Conservation (phyloP, 768 basidiomycete species). For the Leucocoprinus leucothites region DNA sequence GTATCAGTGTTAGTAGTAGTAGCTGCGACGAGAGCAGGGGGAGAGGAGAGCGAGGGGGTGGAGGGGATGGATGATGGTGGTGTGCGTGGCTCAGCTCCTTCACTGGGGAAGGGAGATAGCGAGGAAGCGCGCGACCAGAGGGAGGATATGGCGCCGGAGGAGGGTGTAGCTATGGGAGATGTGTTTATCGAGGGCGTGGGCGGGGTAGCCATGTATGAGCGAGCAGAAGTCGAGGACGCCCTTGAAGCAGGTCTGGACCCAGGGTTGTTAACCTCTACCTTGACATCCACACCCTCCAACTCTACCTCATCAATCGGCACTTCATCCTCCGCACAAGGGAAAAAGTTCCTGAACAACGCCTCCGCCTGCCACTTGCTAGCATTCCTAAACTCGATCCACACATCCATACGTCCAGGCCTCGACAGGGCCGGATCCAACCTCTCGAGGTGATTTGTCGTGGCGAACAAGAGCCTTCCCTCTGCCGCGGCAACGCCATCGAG, state of each 20-base stretch:
- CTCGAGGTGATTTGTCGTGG: conserved; percentile 90
- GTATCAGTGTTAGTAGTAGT: neutral
- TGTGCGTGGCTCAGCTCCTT: neutral
- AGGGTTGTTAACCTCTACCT: conserved; percentile 13
- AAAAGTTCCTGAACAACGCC: conserved; percentile 86
- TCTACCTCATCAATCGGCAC: conserved; percentile 19
- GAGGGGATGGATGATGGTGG: conserved; percentile 17
- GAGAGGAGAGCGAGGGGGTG: neutral
- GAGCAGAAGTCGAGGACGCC: neutral
- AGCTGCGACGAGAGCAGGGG: too few relatives aligned
- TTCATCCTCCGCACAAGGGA: conserved; percentile 66
- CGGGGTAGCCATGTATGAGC: neutral
- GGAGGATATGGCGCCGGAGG: conserved; percentile 17
- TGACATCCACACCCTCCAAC: conserved; percentile 8
- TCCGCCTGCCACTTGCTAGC: conserved; percentile 85
- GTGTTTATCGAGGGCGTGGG: neutral
- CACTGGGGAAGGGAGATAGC: neutral
- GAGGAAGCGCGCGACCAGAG: conserved; percentile 47
- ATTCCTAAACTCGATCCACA: conserved; percentile 89
- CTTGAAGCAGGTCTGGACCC: neutral
- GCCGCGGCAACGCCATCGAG: conserved; percentile 85
- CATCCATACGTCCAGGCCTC: conserved; percentile 91
- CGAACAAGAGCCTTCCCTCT: conserved; percentile 86
- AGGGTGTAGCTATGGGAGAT: conserved; percentile 24
- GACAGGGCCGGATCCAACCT: conserved; percentile 86